Base-by-base conservation (phyloP, 345 rosid species). In the Ceriops decandra region DNA sequence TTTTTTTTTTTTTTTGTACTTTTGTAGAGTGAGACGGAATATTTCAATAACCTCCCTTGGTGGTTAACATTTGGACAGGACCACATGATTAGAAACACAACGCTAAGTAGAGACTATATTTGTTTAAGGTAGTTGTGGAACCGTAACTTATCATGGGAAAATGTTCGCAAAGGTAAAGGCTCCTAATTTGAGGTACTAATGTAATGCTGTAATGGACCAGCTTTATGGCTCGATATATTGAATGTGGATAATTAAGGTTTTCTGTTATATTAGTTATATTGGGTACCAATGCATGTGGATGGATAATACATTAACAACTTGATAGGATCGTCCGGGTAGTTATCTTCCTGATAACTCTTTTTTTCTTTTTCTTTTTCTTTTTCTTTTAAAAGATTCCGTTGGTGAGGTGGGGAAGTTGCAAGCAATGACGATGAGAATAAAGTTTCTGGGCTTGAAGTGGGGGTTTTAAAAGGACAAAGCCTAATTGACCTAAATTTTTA, bases 61-160 rank as follows among this genome's bases (percentile, higher is more conserved):
- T 15, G 24, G 77, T 77, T 72, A 82, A 77, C 74, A 54, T 69
- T 74, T 28, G 22, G 36, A 62, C 82, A 73, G 72, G 71, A 56
- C 63, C 85, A 68, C 63, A 76, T 69, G 69, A 82, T 77, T 82
- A 74, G 72, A 47, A 66, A n/a, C 58, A 54, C 58, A 54, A 7
- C 10, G 58, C 79, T 24, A 38, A 46, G 6, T 11, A 57, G 20
- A 52, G 21, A 28, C 16, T 17, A 16, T 53, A 30, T 33, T 56
- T n/a, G 46, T 68, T 70, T 56, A 49, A 62, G 17, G 52, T 35
- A 51, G 81, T 63, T 71, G 81, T 82, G 83, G 81, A 63, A 68
- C 63, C 67, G 67, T 76, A 77, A 77, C 82, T 77, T 80, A 83
- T 60, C 68, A 21, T 38, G 56, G 31, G 73, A 66, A 31, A 71